Percentiles rank a stretch among this genome's conserved stretches.
Conservation (phyloP, 2,329 filamentous ascomycete genomes). For the Aspergillus sp. region DNA sequence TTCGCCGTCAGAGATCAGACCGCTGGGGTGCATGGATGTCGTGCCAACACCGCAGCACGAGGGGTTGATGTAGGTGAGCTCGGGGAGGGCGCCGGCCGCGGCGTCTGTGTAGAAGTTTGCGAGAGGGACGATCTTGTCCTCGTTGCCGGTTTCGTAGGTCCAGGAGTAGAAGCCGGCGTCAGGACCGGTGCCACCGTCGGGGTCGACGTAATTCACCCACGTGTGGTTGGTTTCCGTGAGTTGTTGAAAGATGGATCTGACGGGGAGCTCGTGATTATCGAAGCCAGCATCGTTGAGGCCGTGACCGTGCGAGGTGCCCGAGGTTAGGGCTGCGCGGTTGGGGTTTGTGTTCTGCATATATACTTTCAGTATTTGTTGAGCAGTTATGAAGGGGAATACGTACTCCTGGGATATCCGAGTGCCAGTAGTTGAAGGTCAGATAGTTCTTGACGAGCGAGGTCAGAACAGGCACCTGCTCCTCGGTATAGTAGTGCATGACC, state of each 20-base stretch:
- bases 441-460: constrained; percentile 48
- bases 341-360: constrained; percentile 47
- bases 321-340: constrained; percentile 42
- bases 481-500: constrained; percentile 53
- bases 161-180: constrained; percentile 42
- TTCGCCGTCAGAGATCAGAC: constrained; percentile 43
- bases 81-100: constrained; percentile 34
- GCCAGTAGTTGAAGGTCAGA: constrained; percentile 52
- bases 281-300: constrained; percentile 39
- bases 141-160: constrained; percentile 35
- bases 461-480: constrained; percentile 49
- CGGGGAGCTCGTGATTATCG: constrained; percentile 30
- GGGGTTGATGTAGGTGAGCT: constrained; percentile 44
- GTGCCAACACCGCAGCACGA: constrained; percentile 46
- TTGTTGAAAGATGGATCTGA: constrained; percentile 48
- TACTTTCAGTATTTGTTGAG: background rate
- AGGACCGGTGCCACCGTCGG: constrained; percentile 29
- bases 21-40: constrained; percentile 42
- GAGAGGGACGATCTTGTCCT: constrained; percentile 35
- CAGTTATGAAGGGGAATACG: constrained; percentile 23
- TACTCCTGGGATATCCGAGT: constrained; percentile 49
- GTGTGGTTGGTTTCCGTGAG: constrained; percentile 36
- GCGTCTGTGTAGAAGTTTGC: constrained; percentile 42
- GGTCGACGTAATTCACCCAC: constrained; percentile 43
- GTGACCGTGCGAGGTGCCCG: constrained; percentile 40